Evolutionary conservation across 1,284 basidiomycete species (phyloP).

Genomic region (Agroathelia rolfsii): DNA sequence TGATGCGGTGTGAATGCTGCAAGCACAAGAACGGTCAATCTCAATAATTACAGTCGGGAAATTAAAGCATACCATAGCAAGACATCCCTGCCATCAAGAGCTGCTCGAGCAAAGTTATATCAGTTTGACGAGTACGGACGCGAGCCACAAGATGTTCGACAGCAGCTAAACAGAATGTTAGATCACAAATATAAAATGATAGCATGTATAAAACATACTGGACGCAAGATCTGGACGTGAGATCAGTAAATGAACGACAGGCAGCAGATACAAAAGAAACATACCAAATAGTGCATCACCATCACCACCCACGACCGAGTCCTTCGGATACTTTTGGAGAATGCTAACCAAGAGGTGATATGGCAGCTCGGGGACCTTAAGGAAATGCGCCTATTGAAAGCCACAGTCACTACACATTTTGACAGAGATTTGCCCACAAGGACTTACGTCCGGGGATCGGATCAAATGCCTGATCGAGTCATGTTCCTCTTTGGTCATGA

Average conservation of each 20-base stretch:
- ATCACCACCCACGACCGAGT: conserved; percentile 64
- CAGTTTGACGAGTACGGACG: no score
- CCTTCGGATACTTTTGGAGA: conserved; percentile 63
- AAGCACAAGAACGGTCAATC: no score
- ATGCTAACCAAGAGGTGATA: conserved; percentile 66
- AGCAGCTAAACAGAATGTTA: conserved; percentile 20
- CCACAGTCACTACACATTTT: conserved; percentile 6
- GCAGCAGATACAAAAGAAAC: conserved; percentile 19
- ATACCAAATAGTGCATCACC: conserved; percentile 62
- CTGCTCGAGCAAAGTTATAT: no score
- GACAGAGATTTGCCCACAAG: conserved; percentile 4
- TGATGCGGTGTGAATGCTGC: no score
- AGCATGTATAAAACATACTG: no score
- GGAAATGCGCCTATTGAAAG: conserved; percentile 59
- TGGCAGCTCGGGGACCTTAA: conserved; percentile 71
- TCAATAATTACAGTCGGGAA: no score
- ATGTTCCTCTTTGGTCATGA: conserved; percentile 58
- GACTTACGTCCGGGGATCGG: conserved; percentile 60
- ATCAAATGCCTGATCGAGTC: conserved; percentile 56
- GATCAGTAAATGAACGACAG: conserved; percentile 24
- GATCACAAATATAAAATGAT: conserved; percentile 7
- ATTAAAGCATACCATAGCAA: no score
- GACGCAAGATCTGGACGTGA: no score
- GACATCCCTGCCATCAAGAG: no score
- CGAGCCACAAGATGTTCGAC: no score